phyloP scores from a whole-genome alignment of 2,329 filamentous ascomycete species.

The Mollisiaceae sp. region DNA sequence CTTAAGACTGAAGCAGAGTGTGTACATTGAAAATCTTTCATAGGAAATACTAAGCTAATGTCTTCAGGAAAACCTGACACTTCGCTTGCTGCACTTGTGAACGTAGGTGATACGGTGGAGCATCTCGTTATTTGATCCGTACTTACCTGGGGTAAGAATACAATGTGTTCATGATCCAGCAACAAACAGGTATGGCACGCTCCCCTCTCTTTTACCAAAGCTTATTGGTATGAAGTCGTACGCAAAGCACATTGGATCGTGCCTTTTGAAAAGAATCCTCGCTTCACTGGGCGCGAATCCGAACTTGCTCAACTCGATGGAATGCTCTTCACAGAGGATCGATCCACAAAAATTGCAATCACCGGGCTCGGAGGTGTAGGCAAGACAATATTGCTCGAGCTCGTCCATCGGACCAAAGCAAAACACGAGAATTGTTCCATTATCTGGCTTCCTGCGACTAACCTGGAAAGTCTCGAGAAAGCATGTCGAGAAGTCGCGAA shows the following conservation, averaged over 20 bases:
- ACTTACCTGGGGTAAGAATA: conserved; percentile 13
- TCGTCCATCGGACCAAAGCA: conserved; percentile 47
- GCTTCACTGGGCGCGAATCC: conserved; percentile 34
- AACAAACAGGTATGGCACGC: conserved; percentile 8
- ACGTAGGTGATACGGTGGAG: conserved; percentile 8
- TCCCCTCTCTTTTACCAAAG: not conserved
- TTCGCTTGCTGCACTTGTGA: conserved; percentile 15
- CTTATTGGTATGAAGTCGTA: conserved; percentile 37
- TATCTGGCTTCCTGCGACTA: conserved; percentile 51
- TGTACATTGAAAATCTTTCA: conserved; percentile 31
- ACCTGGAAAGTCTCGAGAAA: conserved; percentile 38
- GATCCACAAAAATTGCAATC: conserved; percentile 35
- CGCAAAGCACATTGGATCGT: conserved; percentile 35
- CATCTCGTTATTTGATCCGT: not conserved
- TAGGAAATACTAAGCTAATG: conserved; percentile 16
- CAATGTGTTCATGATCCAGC: conserved; percentile 10
- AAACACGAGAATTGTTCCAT: conserved; percentile 46
- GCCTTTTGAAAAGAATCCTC: conserved; percentile 26
- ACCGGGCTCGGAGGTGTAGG: conserved; percentile 49
- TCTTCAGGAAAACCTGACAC: conserved; percentile 10
- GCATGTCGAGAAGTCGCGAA: conserved; percentile 45
- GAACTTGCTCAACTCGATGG: conserved; percentile 39
- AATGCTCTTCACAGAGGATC: conserved; percentile 32
- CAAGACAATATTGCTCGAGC: conserved; percentile 49
- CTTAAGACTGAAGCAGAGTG: conserved; percentile 36